phyloP scores from a whole-genome alignment of 352 stramenopile species.

The Phytophthora capsici region DNA sequence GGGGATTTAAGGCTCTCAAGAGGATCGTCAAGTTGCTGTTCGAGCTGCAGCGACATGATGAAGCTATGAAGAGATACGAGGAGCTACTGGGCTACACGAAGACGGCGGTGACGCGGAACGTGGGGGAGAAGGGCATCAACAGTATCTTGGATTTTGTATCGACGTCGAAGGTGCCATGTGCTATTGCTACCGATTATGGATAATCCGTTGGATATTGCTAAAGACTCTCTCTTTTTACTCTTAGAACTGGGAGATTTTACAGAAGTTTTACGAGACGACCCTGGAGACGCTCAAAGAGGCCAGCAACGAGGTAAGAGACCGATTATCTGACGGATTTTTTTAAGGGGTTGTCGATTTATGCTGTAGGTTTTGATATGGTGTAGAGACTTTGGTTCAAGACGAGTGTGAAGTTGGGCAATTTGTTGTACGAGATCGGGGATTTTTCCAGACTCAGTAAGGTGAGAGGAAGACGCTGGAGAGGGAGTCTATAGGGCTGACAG shows the following conservation, averaged over 20 bases:
- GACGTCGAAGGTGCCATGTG: conserved; percentile 59
- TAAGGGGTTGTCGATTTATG: neutral
- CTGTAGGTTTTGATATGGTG: neutral
- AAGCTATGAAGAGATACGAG: conserved; percentile 87
- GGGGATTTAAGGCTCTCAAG: conserved; percentile 96
- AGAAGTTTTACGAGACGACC: conserved; percentile 88
- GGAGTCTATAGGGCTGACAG: neutral
- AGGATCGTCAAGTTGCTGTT: conserved; percentile 94
- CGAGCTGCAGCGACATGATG: conserved; percentile 68
- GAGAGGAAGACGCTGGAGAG: neutral
- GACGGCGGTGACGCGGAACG: conserved; percentile 91
- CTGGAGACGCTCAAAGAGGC: conserved; percentile 86
- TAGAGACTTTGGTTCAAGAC: conserved; percentile 96
- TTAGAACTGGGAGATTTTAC: conserved; percentile 84
- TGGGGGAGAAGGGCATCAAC: conserved; percentile 96
- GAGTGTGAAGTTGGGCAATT: conserved; percentile 94
- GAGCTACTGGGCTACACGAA: conserved; percentile 91
- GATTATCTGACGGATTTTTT: neutral
- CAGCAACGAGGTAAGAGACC: conserved; percentile 58
- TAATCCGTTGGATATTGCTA: neutral
- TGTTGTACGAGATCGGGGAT: conserved; percentile 89
- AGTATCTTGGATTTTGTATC: conserved; percentile 95
- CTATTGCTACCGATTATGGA: neutral
- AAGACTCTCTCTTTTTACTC: neutral
- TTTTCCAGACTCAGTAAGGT: conserved; percentile 78